phyloP scores from a whole-genome alignment of 257 asterid species.

The Eustoma russellianum region DNA sequence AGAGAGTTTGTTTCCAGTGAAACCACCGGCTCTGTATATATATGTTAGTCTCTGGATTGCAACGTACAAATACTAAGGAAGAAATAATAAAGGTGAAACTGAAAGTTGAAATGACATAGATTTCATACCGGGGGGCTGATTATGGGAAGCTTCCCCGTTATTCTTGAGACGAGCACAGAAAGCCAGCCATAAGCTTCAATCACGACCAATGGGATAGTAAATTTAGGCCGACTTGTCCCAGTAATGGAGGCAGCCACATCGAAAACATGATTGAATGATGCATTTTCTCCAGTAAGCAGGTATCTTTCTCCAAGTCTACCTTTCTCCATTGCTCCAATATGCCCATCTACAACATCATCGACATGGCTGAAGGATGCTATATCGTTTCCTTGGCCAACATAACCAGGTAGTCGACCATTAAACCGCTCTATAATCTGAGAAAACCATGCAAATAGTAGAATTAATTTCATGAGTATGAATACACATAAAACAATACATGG shows the following conservation, averaged over 20 bases:
- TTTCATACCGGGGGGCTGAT: constrained; percentile 82
- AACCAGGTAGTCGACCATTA: constrained; percentile 78
- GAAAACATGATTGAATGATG: constrained; percentile 70
- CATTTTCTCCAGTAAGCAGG: constrained; percentile 91
- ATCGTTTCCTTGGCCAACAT: constrained; percentile 55
- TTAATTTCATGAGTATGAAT: no score
- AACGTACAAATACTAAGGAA: neutral
- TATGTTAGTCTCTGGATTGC: neutral
- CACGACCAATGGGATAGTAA: constrained; percentile 48
- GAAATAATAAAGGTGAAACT: neutral
- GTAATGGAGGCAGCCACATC: constrained; percentile 69
- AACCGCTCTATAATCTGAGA: constrained; percentile 78
- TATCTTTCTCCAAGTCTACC: constrained; percentile 76
- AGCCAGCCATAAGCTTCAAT: constrained; percentile 59
- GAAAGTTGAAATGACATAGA: constrained; percentile 8
- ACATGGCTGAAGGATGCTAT: constrained; percentile 69
- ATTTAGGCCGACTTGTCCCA: constrained; percentile 54
- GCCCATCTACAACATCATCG: constrained; percentile 86
- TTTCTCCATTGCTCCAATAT: constrained; percentile 60
- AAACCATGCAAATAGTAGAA: neutral
- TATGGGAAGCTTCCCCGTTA: constrained; percentile 78
- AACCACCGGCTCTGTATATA: no score
- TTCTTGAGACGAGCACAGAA: constrained; percentile 50
- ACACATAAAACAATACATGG: no score
- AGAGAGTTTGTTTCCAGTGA: no score